Percentiles rank a stretch among this genome's conserved stretches.
Evolutionary conservation across 495 filamentous ascomycete genomes (phyloP).

Genomic region (Jackrogersella multiformis): DNA sequence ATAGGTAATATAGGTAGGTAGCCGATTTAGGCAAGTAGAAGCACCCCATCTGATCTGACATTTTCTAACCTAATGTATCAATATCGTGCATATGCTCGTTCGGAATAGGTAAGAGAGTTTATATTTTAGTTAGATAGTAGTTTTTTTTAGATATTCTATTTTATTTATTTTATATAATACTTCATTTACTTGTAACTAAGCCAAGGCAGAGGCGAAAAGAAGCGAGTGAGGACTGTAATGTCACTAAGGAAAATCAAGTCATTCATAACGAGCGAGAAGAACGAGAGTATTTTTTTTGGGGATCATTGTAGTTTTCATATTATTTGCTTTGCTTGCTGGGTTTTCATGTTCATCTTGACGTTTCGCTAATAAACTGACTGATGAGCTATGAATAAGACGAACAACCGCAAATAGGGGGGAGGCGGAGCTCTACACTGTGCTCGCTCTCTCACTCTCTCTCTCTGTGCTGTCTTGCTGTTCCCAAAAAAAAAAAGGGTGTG

Average conservation of each 20-base stretch:
- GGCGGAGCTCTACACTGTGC: constrained; percentile 8
- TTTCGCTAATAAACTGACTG: constrained; percentile 40
- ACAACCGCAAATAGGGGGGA: constrained; percentile 25
- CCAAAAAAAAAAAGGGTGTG: constrained; percentile 25
- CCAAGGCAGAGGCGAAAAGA: background rate
- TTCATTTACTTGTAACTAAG: constrained; percentile 22
- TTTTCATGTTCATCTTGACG: constrained; percentile 40
- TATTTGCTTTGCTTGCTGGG: constrained; percentile 33
- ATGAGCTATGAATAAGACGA: constrained; percentile 37
- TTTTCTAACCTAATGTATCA: constrained; percentile 40
- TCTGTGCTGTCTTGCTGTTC: constrained; percentile 30
- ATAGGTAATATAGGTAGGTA: background rate
- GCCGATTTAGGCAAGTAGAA: constrained; percentile 39
- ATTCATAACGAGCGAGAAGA: background rate
- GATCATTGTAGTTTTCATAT: constrained; percentile 36
- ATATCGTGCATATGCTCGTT: constrained; percentile 45
- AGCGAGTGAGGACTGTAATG: background rate
- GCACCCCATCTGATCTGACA: constrained; percentile 41
- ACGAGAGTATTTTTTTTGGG: constrained; percentile 3
- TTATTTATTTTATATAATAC: constrained; percentile 30
- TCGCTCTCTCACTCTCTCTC: constrained; percentile 19
- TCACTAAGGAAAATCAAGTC: too few relatives aligned
- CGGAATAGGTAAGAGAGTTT: constrained; percentile 30
- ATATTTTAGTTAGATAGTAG: constrained; percentile 14
- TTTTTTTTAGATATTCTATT: constrained; percentile 35